These are phyloP conservation scores for Populus tremula DNA, from an alignment of 345 rosid species.

Conservation along the genomic window DNA sequence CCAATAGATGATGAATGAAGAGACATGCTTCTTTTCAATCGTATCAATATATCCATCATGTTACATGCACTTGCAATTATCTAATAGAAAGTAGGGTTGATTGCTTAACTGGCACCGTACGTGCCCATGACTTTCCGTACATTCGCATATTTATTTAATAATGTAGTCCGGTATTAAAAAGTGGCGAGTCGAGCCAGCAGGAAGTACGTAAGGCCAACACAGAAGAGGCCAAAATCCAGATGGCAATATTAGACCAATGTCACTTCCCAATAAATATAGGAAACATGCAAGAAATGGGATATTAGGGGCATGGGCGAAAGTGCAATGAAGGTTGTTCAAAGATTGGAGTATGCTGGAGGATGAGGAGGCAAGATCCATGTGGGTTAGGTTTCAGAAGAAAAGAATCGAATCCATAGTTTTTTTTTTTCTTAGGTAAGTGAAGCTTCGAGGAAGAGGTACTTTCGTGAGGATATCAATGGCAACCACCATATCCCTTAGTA, in stretches of 20 bases:
- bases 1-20: neutral
- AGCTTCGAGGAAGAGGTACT: slow-evolving; percentile 40
- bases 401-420: slow-evolving; percentile 16
- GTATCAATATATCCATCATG: neutral
- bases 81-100: neutral
- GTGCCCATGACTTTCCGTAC: slow-evolving; percentile 25
- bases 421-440: slow-evolving; percentile 10
- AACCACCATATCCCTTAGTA: slow-evolving; percentile 29
- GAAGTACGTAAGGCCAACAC: neutral
- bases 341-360: slow-evolving; percentile 22
- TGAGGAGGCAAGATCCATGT: slow-evolving; percentile 39
- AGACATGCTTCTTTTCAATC: neutral
- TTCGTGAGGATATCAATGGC: slow-evolving; percentile 12
- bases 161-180: neutral
- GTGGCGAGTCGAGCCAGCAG: neutral
- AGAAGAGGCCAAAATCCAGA: neutral
- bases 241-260: neutral
- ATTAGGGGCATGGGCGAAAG: slow-evolving; percentile 25
- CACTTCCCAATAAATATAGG: neutral
- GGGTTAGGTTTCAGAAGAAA: slow-evolving; percentile 18
- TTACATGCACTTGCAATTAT: neutral
- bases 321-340: slow-evolving; percentile 18
- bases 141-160: neutral
- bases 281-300: neutral
- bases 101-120: slow-evolving; percentile 15